phyloP scores from a whole-genome alignment of 768 basidiomycete genomes.

The Lactarius psammicola region DNA sequence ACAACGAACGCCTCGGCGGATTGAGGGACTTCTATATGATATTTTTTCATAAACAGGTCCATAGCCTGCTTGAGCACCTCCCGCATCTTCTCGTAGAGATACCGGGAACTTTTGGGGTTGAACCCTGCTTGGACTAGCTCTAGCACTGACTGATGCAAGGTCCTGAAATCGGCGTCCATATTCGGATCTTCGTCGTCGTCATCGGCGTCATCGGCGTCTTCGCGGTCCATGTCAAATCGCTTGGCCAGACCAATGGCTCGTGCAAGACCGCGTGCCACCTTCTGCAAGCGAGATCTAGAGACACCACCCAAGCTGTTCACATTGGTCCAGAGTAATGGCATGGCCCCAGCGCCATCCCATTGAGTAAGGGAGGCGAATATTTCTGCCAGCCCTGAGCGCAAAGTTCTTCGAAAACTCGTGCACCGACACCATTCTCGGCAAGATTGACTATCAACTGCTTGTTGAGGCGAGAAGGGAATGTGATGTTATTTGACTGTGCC shows the following conservation, averaged over 20 bases:
- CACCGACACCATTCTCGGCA: slow-evolving; percentile 54
- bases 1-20: slow-evolving; percentile 61
- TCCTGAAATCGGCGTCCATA: background rate
- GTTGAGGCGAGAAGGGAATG: slow-evolving; percentile 45
- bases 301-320: slow-evolving; percentile 51
- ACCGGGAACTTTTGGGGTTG: slow-evolving; percentile 39
- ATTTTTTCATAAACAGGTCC: slow-evolving; percentile 53
- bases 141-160: slow-evolving; percentile 45
- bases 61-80: slow-evolving; percentile 46
- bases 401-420: slow-evolving; percentile 45
- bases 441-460: slow-evolving; percentile 62
- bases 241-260: slow-evolving; percentile 58
- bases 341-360: slow-evolving; percentile 50
- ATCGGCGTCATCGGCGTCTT: slow-evolving; percentile 33
- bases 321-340: slow-evolving; percentile 50
- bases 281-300: slow-evolving; percentile 43
- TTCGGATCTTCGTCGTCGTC: slow-evolving; percentile 24
- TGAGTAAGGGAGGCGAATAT: slow-evolving; percentile 50
- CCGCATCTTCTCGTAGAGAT: slow-evolving; percentile 49
- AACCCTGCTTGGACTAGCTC: slow-evolving; percentile 70
- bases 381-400: slow-evolving; percentile 50
- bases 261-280: slow-evolving; percentile 47
- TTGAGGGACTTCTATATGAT: slow-evolving; percentile 53
- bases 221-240: slow-evolving; percentile 34
- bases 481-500: slow-evolving; percentile 43